Conservation (phyloP, 108 stramenopile genomes). For the Aurantiochytrium sp. region DNA sequence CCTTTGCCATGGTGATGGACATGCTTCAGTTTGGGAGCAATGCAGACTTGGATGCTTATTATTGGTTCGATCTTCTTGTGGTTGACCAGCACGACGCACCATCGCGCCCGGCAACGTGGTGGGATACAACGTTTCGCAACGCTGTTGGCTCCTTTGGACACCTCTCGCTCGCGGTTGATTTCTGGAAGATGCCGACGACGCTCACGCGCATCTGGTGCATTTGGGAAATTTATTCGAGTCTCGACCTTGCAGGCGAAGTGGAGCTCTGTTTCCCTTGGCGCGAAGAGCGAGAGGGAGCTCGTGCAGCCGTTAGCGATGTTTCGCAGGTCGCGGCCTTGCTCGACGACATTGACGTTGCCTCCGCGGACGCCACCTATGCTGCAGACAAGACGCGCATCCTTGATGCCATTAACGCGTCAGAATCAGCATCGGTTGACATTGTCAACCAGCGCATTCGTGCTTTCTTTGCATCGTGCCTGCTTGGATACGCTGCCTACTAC, state of each 20-base stretch:
- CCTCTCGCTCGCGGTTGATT: neutral
- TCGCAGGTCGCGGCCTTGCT: neutral
- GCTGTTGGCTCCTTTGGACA: neutral
- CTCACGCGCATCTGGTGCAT: constrained; percentile 12
- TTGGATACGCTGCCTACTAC: neutral
- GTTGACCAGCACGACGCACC: neutral
- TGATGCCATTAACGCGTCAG: neutral
- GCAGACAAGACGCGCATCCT: neutral
- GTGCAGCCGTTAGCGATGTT: neutral
- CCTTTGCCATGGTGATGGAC: neutral
- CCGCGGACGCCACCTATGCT: neutral
- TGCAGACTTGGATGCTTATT: neutral
- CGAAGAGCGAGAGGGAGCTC: neutral
- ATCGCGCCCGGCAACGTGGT: neutral
- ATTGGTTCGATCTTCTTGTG: neutral
- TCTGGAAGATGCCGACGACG: neutral
- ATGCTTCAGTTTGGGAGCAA: neutral
- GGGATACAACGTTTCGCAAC: neutral
- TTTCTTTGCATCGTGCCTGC: neutral
- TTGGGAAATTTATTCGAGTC: neutral
- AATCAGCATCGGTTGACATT: neutral
- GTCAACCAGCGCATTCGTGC: neutral
- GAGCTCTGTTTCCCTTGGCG: neutral
- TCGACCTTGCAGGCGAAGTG: neutral
- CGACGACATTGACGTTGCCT: neutral